A percentile compares a stretch with the other conserved stretches of the same genome.
Evolutionary conservation across 2,329 filamentous ascomycete genomes (phyloP).

Genomic region (Colletotrichum sp.): DNA sequence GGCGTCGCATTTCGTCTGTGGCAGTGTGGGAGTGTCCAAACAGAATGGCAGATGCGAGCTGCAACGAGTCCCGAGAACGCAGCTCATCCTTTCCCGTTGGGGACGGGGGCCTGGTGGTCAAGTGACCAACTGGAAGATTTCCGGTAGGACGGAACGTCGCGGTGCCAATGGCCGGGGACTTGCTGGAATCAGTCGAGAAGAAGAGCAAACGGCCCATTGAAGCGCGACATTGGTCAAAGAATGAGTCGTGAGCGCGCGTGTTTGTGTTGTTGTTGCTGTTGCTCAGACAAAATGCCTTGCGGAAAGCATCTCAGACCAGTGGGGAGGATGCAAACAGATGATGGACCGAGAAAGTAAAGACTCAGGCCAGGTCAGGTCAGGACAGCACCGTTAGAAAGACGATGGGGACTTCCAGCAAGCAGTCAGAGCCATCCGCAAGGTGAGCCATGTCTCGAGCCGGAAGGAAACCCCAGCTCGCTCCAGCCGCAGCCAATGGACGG

Average conservation of each 20-base stretch:
- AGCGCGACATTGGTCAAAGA: neutral
- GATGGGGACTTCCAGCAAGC: neutral
- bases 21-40: neutral
- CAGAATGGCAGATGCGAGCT: neutral
- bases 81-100: conserved; percentile 12
- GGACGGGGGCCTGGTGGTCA: conserved; percentile 5
- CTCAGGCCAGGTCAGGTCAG: neutral
- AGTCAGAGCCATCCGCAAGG: neutral
- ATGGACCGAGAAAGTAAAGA: neutral
- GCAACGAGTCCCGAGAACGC: neutral
- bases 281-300: neutral
- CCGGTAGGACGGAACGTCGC: conserved; percentile 11
- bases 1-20: neutral
- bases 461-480: neutral
- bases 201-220: neutral
- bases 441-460: neutral
- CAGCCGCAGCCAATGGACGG: neutral
- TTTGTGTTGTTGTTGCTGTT: neutral
- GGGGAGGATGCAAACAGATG: neutral
- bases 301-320: neutral
- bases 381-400: neutral
- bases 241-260: neutral
- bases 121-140: conserved; percentile 18
- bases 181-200: neutral
- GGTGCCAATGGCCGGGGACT: neutral